Evolutionary conservation across 805 yeast species (phyloP).

Genomic region (Candida tibetensis): DNA sequence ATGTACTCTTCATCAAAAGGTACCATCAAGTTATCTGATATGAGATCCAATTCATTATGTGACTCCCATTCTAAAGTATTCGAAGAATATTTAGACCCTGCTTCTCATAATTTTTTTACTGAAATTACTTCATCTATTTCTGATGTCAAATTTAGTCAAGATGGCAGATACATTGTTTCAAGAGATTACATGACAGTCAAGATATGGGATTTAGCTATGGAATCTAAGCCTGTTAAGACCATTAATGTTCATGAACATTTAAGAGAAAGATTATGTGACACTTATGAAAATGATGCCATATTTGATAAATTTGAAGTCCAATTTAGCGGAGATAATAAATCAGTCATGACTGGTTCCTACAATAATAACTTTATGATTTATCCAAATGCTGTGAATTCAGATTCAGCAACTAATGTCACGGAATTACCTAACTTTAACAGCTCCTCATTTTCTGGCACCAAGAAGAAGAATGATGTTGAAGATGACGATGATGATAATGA

Average conservation of each 20-base stretch:
- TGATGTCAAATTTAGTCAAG: slow-evolving; percentile 86
- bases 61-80: slow-evolving; percentile 83
- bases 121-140: slow-evolving; percentile 94
- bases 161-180: slow-evolving; percentile 93
- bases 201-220: slow-evolving; percentile 98
- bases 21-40: slow-evolving; percentile 90
- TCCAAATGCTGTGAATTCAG: slow-evolving; percentile 66
- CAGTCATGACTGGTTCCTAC: slow-evolving; percentile 95
- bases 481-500: slow-evolving; percentile 38
- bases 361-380: slow-evolving; percentile 96
- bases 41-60: slow-evolving; percentile 93
- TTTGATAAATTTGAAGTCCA: slow-evolving; percentile 98
- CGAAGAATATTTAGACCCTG: slow-evolving; percentile 92
- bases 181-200: slow-evolving; percentile 97
- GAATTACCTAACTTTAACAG: slow-evolving; percentile 13
- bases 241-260: slow-evolving; percentile 94
- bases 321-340: slow-evolving; percentile 87
- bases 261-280: slow-evolving; percentile 90
- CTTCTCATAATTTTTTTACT: slow-evolving; percentile 91
- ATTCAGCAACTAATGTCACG: slow-evolving; percentile 2
- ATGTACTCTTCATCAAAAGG: slow-evolving; percentile 97
- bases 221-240: slow-evolving; percentile 88
- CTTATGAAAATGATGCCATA: slow-evolving; percentile 97
- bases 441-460: slow-evolving; percentile 11
- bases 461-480: slow-evolving; percentile 11